Conservation (phyloP, 129 eudicot genomes). For the Lactuca sativa region DNA sequence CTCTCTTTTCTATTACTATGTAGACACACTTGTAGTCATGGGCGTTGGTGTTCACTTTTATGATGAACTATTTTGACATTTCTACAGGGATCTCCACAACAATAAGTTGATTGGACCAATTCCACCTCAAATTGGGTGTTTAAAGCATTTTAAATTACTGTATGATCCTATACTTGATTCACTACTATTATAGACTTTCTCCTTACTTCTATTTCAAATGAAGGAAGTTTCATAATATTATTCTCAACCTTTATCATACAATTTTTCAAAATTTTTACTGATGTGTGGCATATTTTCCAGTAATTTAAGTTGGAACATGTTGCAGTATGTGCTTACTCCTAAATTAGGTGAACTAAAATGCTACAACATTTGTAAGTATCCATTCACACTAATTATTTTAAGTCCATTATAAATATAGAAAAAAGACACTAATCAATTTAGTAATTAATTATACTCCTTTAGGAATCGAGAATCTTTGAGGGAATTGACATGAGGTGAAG, state of each 20-base stretch:
- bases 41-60: slow-evolving; percentile 1
- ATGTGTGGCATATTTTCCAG: slow-evolving; percentile 34
- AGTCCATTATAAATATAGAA: background rate
- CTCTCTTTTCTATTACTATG: background rate
- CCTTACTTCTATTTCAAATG: too few relatives aligned
- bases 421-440: slow-evolving; percentile 7
- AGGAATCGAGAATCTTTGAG: slow-evolving; percentile 64
- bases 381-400: background rate
- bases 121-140: slow-evolving; percentile 92
- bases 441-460: slow-evolving; percentile 23
- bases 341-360: slow-evolving; percentile 92
- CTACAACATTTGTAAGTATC: slow-evolving; percentile 83
- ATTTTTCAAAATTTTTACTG: slow-evolving; percentile 41
- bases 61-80: background rate
- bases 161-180: slow-evolving; percentile 35
- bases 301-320: slow-evolving; percentile 93
- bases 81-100: slow-evolving; percentile 85
- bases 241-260: background rate
- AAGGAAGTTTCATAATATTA: background rate
- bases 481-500: slow-evolving; percentile 77
- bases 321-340: slow-evolving; percentile 94
- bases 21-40: background rate
- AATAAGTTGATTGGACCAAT: slow-evolving; percentile 93
- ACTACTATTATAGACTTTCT: background rate
- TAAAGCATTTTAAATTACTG: slow-evolving; percentile 93